Conservation (phyloP, 768 basidiomycete species). For the Auriscalpium vulgare region DNA sequence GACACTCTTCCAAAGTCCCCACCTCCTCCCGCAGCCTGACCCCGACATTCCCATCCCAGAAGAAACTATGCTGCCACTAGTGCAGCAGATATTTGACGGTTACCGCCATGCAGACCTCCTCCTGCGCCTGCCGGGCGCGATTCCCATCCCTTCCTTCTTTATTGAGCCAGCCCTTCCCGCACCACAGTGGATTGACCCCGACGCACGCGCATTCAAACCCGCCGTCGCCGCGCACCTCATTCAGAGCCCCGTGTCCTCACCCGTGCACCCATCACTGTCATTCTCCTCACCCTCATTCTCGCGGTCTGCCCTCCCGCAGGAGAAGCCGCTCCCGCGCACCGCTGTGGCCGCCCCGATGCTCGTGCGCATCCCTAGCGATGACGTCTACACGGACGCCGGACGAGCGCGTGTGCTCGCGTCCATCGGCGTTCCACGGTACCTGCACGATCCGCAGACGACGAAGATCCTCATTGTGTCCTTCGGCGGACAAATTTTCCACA, state of each 20-base stretch:
- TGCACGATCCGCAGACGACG: constrained; percentile 38
- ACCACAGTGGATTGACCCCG: constrained; percentile 50
- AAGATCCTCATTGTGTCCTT: constrained; percentile 75
- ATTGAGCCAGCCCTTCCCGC: constrained; percentile 48
- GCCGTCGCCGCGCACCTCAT: constrained; percentile 38
- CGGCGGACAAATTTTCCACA: constrained; percentile 67
- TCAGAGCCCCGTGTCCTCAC: constrained; percentile 21
- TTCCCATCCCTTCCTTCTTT: constrained; percentile 71
- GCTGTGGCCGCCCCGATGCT: constrained; percentile 56
- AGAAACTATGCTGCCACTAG: constrained; percentile 46
- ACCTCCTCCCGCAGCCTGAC: neutral
- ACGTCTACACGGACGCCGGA: constrained; percentile 45
- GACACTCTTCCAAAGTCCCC: neutral
- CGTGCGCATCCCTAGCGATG: constrained; percentile 47
- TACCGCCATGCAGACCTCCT: constrained; percentile 68
- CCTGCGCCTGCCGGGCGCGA: constrained; percentile 60
- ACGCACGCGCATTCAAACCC: constrained; percentile 35
- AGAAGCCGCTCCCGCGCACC: constrained; percentile 27
- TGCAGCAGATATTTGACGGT: constrained; percentile 53
- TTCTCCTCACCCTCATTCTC: constrained; percentile 19
- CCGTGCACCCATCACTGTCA: constrained; percentile 37
- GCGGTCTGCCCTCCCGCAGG: neutral
- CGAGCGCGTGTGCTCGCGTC: constrained; percentile 45
- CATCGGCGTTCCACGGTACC: constrained; percentile 48
- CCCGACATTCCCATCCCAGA: constrained; percentile 47